These are phyloP conservation scores for Bolboschoenoplectus hybrid DNA, from an alignment of 202 grass and related monocot genomes.

Conservation along the genomic window DNA sequence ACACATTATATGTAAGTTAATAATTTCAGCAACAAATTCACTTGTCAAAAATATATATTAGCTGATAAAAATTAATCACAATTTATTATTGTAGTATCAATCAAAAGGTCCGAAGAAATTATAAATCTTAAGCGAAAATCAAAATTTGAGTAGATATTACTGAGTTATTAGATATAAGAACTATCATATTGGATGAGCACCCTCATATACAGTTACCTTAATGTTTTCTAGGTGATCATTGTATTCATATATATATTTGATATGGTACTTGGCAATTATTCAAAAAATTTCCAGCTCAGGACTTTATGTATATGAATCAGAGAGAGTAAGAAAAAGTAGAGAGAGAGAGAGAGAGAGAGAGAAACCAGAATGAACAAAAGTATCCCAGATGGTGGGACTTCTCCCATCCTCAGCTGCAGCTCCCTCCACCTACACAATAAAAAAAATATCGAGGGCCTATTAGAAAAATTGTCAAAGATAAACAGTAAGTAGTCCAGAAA, in stretches of 20 bases:
- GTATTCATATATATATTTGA: not conserved
- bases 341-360: not conserved
- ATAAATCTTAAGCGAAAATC: too few relatives aligned
- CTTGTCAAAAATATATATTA: not conserved
- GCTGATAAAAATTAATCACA: not conserved
- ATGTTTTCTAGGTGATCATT: not conserved
- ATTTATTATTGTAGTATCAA: too few relatives aligned
- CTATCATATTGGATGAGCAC: too few relatives aligned
- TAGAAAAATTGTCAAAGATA: not conserved
- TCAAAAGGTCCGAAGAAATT: too few relatives aligned
- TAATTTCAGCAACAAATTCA: not conserved
- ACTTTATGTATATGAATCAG: not conserved
- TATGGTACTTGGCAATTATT: not conserved
- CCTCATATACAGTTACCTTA: too few relatives aligned
- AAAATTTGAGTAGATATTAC: too few relatives aligned
- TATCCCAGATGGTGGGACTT: slow-evolving; percentile 53
- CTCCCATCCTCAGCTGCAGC: slow-evolving; percentile 64
- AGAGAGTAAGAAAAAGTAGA: not conserved
- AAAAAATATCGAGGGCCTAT: not conserved
- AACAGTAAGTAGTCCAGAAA: not conserved
- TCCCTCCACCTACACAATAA: slow-evolving; percentile 60
- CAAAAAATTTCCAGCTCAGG: not conserved
- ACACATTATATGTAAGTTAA: too few relatives aligned
- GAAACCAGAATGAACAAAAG: slow-evolving; percentile 59
- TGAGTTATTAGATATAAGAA: too few relatives aligned